Evolutionary conservation across 2,329 filamentous ascomycete genomes (phyloP), one percentile per base, ranked within the genome.

Genomic region (Claviceps humidiphila): DNA sequence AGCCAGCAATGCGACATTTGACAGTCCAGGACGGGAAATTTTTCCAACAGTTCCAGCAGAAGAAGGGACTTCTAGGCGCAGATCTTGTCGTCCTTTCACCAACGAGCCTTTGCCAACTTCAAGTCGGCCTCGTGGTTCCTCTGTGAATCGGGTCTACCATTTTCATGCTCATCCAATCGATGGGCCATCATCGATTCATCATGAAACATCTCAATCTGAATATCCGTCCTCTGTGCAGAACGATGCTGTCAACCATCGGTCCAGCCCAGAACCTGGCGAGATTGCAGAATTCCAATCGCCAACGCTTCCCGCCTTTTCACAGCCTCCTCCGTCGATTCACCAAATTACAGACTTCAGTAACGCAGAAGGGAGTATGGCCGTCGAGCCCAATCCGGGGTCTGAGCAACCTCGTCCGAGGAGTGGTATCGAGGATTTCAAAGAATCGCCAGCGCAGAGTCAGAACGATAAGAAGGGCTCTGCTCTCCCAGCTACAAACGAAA

Each of bases 41-140:
- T 16, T 16, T 7, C 24, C 20, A 7, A 54, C 43, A 38, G 53
- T 56, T 47, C 51, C 34, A 40, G 52, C 53, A 38, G 55, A 52
- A 38, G 55, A 51, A 51, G 51, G 53, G 24, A 53, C 55, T 47
- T 51, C 38, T 11, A 44, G 45, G 40, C n/a, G 24, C 38, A 51
- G 14, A 14, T 40, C 42, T 39, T 43, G 30, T 6, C 9, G 9
- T 11, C 30, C 30, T 34, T 49, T 42, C 24, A 2, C 38, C 38
- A 20, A 13, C 5, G 16, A 22, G 40, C 2, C 20, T 48, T 22
- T 24, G 14, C 26, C 37, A 22, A 17, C 13, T 24, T 37, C 39
- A 26, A n/a, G 14, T 40, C 22, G 38, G 26, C 22, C 41, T n/a
- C 22, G 20, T 9, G 30, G 6, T 5, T 8, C 47, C 22, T 8